Evolutionary conservation across 208 protist species (phyloP).

Genomic region (Trichomonas gallinae): DNA sequence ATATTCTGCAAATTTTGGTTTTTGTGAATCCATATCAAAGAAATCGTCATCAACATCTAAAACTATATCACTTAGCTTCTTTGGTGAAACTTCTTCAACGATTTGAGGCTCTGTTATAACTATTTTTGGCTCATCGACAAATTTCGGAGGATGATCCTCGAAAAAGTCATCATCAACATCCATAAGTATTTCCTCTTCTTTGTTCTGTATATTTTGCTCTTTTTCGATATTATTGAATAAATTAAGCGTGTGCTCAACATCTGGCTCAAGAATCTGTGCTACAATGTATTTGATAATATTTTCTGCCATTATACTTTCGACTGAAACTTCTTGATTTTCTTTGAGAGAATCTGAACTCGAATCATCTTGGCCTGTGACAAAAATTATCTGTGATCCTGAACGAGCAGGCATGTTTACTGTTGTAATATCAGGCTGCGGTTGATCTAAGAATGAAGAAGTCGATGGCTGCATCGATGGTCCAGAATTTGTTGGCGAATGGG

Average conservation of each 20-base stretch:
- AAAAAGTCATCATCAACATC: neutral
- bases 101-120: neutral
- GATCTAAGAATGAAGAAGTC: neutral
- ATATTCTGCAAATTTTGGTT: neutral
- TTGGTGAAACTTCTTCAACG: neutral
- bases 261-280: neutral
- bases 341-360: neutral
- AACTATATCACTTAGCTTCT: neutral
- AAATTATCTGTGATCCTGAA: neutral
- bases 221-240: neutral
- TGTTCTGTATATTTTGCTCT: neutral
- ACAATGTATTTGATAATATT: neutral
- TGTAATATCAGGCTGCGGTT: neutral
- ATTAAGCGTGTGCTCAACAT: neutral
- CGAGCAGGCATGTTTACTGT: neutral
- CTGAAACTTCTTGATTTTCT: neutral
- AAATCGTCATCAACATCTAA: neutral
- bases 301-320: neutral
- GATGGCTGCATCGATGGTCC: neutral
- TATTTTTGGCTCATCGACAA: neutral
- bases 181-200: neutral
- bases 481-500: neutral
- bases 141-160: neutral
- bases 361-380: neutral
- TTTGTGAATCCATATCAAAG: neutral